These are phyloP conservation scores for Thymus mandschuricus DNA, from an alignment of 257 asterid genomes.

Conservation along the genomic window DNA sequence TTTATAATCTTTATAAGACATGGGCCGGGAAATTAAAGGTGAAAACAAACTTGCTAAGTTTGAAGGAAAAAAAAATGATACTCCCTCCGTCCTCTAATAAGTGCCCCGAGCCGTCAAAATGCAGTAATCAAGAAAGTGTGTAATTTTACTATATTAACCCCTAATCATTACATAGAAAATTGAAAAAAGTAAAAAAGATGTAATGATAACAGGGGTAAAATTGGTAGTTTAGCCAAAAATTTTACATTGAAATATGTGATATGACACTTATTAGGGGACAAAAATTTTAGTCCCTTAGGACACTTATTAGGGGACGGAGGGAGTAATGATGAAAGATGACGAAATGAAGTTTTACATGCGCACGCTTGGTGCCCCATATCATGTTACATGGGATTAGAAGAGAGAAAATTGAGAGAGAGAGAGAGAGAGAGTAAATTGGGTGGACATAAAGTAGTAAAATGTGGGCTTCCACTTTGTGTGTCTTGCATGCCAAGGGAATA, in stretches of 20 bases:
- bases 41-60: not conserved
- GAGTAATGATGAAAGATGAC: not conserved
- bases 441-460: conserved; percentile 26
- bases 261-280: too few relatives aligned
- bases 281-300: too few relatives aligned
- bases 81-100: too few relatives aligned
- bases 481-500: conserved; percentile 27
- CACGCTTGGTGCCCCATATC: conserved; percentile 14
- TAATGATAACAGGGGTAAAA: too few relatives aligned
- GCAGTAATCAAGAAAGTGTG: too few relatives aligned
- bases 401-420: not conserved
- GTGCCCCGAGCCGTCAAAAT: too few relatives aligned
- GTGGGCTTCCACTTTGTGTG: conserved; percentile 28
- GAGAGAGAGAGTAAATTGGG: conserved; percentile 9
- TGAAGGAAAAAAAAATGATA: not conserved
- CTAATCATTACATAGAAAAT: too few relatives aligned
- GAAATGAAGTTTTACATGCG: conserved; percentile 9
- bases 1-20: not conserved
- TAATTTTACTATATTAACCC: too few relatives aligned
- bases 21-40: not conserved
- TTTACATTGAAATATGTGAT: too few relatives aligned
- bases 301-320: too few relatives aligned
- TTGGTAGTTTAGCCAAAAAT: too few relatives aligned
- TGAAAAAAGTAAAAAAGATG: too few relatives aligned
- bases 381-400: not conserved